Base-by-base conservation (phyloP, 2,329 filamentous ascomycete genomes). In the Cladophialophora immunda region DNA sequence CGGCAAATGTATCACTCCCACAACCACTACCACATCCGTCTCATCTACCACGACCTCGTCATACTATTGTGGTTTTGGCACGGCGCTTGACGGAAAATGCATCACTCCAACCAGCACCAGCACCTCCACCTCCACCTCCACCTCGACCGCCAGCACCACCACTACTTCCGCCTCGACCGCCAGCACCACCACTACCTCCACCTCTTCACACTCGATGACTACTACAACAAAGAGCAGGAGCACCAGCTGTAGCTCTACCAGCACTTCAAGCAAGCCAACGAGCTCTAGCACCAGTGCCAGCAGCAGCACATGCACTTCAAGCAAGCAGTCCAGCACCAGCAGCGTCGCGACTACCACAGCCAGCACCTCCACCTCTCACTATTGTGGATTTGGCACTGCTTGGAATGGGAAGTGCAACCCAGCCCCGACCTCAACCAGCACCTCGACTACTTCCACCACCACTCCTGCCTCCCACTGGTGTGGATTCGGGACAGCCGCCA, bases 361-460 rank as follows among this genome's bases (percentile, higher is more conserved):
- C 17, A 54, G 59, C 25, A 62, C 64, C 27, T 56, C 63, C 17
- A 29, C 63, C 11, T 58, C 64, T 65, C 62, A 67, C 67, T 69
- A 58, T 34, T 69, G 64, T 32, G 67, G 67, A n/a, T 69, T 47
- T 58, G 67, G 67, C 22, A 67, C 64, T 19, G 67, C 55, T 27
- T 25, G 47, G 27, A 52, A 69, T n/a, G 67, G 67, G 11, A 59
- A 69, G 27, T 69, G 67, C 64, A 69, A 69, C 47, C 58, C 65
- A 17, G 19, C 61, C 34, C 62, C 66, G 4, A 62, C 58, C n/a
- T 57, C 66, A 7, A 62, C 58, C 15, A 55, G 53, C 22, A 50
- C 54, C n/a, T 57, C 58, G 4, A 58, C 47, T 22, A 59, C 19
- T 34, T 27, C 64, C 9, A 63, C 52, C 45, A 63, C 53, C 25